Percentiles rank a stretch among this genome's conserved stretches.
Evolutionary conservation across 306 rosid species (phyloP).

Genomic region (Dalbergia oliveri): DNA sequence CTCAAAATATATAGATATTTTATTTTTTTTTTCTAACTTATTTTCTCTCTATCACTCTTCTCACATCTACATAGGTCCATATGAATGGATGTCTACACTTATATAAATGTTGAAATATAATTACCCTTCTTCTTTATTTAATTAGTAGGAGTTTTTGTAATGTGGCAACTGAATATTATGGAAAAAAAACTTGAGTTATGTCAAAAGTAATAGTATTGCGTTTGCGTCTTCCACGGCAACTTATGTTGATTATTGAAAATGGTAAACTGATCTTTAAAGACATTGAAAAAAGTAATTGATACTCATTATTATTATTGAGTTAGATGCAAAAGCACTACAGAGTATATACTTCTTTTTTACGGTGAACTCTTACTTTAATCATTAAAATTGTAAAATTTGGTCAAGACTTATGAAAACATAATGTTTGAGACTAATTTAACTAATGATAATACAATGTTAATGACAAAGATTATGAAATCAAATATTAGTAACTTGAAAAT

Average conservation of each 20-base stretch:
- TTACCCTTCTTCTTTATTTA: conserved; percentile 14
- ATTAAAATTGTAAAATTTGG: too few species aligned
- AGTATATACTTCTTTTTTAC: background rate
- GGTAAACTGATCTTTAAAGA: background rate
- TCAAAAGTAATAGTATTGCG: conserved; percentile 6
- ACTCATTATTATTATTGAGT: background rate
- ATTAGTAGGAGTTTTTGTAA: background rate
- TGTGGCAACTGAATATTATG: background rate
- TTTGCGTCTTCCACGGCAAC: background rate
- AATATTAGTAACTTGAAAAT: background rate
- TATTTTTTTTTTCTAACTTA: too few species aligned
- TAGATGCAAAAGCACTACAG: background rate
- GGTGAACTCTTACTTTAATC: too few species aligned
- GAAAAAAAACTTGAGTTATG: background rate
- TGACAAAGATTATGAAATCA: too few species aligned
- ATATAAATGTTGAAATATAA: too few species aligned
- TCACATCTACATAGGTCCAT: too few species aligned
- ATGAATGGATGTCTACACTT: too few species aligned
- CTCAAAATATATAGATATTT: too few species aligned
- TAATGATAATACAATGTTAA: too few species aligned
- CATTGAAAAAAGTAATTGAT: background rate
- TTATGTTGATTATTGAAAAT: background rate
- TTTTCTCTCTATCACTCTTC: too few species aligned
- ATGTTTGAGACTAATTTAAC: too few species aligned
- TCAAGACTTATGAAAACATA: background rate